Conservation (phyloP, 2,329 filamentous ascomycete genomes). For the Dothideomycetidae sp. region DNA sequence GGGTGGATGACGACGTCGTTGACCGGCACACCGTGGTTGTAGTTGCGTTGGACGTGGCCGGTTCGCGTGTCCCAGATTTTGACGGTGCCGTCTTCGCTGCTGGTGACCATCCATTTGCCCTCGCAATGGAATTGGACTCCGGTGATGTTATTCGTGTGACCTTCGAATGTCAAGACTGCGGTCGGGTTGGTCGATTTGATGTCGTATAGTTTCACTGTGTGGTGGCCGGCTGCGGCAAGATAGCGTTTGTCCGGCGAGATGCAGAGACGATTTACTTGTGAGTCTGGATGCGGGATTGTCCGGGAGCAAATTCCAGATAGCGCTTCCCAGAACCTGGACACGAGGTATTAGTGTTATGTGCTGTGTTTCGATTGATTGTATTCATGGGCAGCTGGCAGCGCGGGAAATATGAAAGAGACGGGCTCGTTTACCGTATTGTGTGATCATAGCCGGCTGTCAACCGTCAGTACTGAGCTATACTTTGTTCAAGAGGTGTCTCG, state of each 20-base stretch:
- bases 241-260: conserved; percentile 97
- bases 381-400: background rate
- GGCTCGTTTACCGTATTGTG: conserved; percentile 53
- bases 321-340: conserved; percentile 83
- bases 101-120: conserved; percentile 99
- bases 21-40: conserved; percentile 73
- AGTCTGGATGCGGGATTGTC: conserved; percentile 95
- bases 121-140: conserved; percentile 97
- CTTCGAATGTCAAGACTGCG: conserved; percentile 83
- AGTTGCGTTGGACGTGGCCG: conserved; percentile 80
- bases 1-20: conserved; percentile 99
- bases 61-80: conserved; percentile 93
- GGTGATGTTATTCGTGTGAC: conserved; percentile 89
- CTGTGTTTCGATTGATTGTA: conserved; percentile 8
- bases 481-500: conserved; percentile 11
- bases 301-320: conserved; percentile 94
- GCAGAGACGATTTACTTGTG: conserved; percentile 93
- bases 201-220: conserved; percentile 94
- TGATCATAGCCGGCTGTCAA: conserved; percentile 55
- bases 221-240: conserved; percentile 65
- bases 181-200: conserved; percentile 98
- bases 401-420: background rate
- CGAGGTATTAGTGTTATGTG: background rate
- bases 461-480: conserved; percentile 16
- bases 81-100: conserved; percentile 88